phyloP scores from a whole-genome alignment of 2,329 filamentous ascomycete genomes.

The Eutypa lata region DNA sequence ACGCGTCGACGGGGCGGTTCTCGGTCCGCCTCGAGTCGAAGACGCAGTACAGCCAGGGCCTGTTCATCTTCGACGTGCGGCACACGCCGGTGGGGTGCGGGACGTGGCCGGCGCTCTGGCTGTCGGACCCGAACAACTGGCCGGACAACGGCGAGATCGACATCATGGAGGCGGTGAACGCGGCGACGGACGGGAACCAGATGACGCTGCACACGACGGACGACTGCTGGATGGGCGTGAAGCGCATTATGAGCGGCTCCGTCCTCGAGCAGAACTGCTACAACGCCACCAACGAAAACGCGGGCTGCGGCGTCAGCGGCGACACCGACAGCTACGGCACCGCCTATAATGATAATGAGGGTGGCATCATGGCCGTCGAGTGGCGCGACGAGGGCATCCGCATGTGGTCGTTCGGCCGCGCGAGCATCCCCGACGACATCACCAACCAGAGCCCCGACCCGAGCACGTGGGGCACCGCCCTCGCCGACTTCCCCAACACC shows the following conservation, averaged over 20 bases:
- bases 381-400: constrained; percentile 59
- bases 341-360: constrained; percentile 50
- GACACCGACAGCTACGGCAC: constrained; percentile 44
- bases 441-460: constrained; percentile 52
- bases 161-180: constrained; percentile 57
- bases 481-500: constrained; percentile 64
- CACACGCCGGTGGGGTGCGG: constrained; percentile 63
- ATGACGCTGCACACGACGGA: constrained; percentile 58
- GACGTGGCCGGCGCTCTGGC: constrained; percentile 66
- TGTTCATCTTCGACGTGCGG: constrained; percentile 66
- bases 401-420: constrained; percentile 57
- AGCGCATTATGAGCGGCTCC: constrained; percentile 50
- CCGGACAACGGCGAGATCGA: constrained; percentile 64
- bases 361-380: constrained; percentile 60
- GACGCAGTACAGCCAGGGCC: constrained; percentile 55
- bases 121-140: constrained; percentile 60
- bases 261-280: constrained; percentile 45
- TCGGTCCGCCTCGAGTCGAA: constrained; percentile 63
- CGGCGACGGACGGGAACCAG: constrained; percentile 51
- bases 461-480: constrained; percentile 57
- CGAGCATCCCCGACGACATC: constrained; percentile 50
- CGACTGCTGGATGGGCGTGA: constrained; percentile 50
- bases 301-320: constrained; percentile 54
- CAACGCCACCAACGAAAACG: constrained; percentile 48
- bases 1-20: constrained; percentile 57